Percentiles rank a stretch among this genome's conserved stretches.
These are phyloP conservation scores for Phaffomyces thermotolerans DNA, from an alignment of 805 yeast species.

Conservation along the genomic window DNA sequence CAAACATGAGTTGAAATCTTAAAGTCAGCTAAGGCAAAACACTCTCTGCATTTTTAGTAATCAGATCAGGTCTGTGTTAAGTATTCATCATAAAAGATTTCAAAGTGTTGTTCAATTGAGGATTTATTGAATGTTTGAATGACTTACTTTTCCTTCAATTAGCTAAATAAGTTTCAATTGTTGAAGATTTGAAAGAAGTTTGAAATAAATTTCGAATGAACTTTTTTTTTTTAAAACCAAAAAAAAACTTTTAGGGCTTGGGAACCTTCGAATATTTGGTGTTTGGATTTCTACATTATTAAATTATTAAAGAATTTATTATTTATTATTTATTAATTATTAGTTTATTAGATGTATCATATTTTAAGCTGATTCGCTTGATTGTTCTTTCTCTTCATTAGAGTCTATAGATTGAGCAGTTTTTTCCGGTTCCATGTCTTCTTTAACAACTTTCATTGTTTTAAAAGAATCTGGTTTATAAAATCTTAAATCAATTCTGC, in stretches of 20 bases:
- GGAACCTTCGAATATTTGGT: background rate
- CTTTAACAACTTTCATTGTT: background rate
- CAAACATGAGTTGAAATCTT: background rate
- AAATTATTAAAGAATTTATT: no score
- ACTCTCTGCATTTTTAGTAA: conserved; percentile 28
- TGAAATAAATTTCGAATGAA: background rate
- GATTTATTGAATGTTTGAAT: no score
- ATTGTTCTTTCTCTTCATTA: background rate
- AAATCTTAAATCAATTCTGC: conserved; percentile 70
- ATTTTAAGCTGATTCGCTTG: background rate
- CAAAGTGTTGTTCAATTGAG: no score
- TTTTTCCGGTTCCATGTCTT: background rate
- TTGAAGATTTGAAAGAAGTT: background rate
- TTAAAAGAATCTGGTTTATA: conserved; percentile 60
- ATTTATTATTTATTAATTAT: no score
- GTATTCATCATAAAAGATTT: conserved; percentile 30
- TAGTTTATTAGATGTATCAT: background rate
- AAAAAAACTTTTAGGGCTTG: background rate
- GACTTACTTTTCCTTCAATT: no score
- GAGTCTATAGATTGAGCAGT: background rate
- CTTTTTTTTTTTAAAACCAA: no score
- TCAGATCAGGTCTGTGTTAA: conserved; percentile 58
- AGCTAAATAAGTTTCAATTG: no score
- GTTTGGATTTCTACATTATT: background rate
- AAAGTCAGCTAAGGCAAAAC: conserved; percentile 28